phyloP scores from a whole-genome alignment of 2,329 filamentous ascomycete genomes.

The Colletotrichum trifolii region DNA sequence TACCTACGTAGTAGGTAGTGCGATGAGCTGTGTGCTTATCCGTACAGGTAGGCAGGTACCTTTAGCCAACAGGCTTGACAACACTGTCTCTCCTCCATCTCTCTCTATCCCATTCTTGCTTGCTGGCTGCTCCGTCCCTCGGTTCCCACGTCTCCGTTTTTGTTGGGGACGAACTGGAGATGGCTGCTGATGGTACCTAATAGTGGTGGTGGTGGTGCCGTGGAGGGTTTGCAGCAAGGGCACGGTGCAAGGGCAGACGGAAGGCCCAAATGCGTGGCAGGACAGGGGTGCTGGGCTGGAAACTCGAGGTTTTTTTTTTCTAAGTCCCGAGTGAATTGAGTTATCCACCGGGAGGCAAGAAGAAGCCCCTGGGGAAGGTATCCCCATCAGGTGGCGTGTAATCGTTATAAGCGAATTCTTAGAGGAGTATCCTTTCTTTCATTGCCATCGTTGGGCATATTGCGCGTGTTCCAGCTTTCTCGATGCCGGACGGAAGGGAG shows the following conservation, averaged over 20 bases:
- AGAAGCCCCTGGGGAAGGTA: not conserved
- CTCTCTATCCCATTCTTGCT: not conserved
- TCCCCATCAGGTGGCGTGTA: not conserved
- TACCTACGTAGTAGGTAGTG: not conserved
- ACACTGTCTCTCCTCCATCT: not conserved
- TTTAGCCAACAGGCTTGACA: slow-evolving; percentile 1
- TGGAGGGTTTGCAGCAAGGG: slow-evolving; percentile 29
- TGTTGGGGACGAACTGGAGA: slow-evolving; percentile 36
- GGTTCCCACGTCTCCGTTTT: slow-evolving; percentile 34
- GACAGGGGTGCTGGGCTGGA: slow-evolving; percentile 8
- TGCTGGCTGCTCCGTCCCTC: slow-evolving; percentile 6
- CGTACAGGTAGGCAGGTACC: not conserved
- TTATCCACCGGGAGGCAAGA: slow-evolving; percentile 31
- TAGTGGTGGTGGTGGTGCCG: not conserved
- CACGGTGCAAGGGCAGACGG: slow-evolving; percentile 31
- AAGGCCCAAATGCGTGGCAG: slow-evolving; percentile 21
- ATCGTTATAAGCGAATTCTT: not conserved
- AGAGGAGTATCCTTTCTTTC: slow-evolving; percentile 1
- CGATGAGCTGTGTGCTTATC: not conserved
- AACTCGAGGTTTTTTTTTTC: slow-evolving; percentile 19
- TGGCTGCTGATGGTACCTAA: slow-evolving; percentile 15
- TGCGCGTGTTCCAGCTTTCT: not conserved
- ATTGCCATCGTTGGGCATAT: not conserved
- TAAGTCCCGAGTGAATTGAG: slow-evolving; percentile 16
- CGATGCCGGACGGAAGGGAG: slow-evolving; percentile 3